phyloP scores from a whole-genome alignment of 139 green algal genomes.

The Spirogloea muscicola region DNA sequence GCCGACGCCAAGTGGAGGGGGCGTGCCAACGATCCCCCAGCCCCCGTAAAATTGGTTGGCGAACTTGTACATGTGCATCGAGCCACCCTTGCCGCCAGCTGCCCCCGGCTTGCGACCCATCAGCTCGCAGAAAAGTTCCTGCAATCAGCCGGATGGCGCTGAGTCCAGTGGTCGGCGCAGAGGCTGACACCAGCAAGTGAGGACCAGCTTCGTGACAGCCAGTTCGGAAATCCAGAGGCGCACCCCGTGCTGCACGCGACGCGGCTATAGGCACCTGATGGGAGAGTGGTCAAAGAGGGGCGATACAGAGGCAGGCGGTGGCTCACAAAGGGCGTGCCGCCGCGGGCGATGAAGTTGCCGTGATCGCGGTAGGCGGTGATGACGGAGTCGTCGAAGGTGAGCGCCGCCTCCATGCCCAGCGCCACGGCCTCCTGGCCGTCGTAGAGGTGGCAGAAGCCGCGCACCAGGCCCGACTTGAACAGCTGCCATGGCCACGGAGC shows the following conservation, averaged over 20 bases:
- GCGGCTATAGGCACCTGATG: too few species aligned
- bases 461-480: conserved; percentile 68
- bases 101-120: conserved; percentile 76
- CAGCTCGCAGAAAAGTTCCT: conserved; percentile 84
- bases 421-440: conserved; percentile 95
- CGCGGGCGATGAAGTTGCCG: conserved; percentile 80
- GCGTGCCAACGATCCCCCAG: conserved; percentile 90
- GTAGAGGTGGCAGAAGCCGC: conserved; percentile 98
- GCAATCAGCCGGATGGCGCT: too few species aligned
- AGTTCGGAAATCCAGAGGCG: too few species aligned
- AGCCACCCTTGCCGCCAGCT: conserved; percentile 78
- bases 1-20: conserved; percentile 77
- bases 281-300: too few species aligned
- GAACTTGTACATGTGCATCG: conserved; percentile 93
- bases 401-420: conserved; percentile 82
- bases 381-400: conserved; percentile 79
- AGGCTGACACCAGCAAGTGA: too few species aligned
- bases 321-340: conserved; percentile 64
- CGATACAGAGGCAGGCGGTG: too few species aligned
- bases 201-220: too few species aligned
- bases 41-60: conserved; percentile 90
- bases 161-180: too few species aligned
- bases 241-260: too few species aligned
- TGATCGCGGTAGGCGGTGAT: conserved; percentile 98
- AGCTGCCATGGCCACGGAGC: too few species aligned